A percentile compares a stretch with the other conserved stretches of the same genome.
Evolutionary conservation across 306 rosid genomes (phyloP).

Genomic region (Dalbergia cochinchinensis): DNA sequence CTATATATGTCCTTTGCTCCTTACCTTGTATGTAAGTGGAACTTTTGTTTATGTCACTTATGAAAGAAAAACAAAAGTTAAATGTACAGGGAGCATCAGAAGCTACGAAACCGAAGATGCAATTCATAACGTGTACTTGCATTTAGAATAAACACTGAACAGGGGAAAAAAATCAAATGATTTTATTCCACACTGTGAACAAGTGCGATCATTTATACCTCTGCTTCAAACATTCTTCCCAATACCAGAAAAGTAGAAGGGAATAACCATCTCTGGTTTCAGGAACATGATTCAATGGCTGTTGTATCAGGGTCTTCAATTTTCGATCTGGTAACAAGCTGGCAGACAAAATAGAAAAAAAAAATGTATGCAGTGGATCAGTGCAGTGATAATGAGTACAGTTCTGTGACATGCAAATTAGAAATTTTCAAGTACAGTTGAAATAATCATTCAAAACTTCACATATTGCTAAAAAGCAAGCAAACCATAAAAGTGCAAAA

Average conservation of each 20-base stretch:
- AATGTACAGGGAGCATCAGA: too few species aligned
- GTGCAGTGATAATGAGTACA: constrained; percentile 22
- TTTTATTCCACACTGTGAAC: constrained; percentile 20
- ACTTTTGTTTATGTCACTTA: too few species aligned
- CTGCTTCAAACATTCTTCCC: constrained; percentile 97
- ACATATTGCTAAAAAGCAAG: background rate
- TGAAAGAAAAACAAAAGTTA: too few species aligned
- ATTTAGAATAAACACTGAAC: constrained; percentile 8
- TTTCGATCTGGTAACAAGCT: constrained; percentile 94
- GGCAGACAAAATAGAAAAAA: constrained; percentile 40
- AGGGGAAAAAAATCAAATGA: background rate
- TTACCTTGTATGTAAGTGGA: too few species aligned
- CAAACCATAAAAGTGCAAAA: constrained; percentile 18
- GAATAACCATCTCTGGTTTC: constrained; percentile 93
- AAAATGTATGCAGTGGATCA: constrained; percentile 31
- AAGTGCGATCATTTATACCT: constrained; percentile 58
- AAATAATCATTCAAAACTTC: background rate
- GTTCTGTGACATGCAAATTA: constrained; percentile 12
- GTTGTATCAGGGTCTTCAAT: constrained; percentile 81
- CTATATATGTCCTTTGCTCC: too few species aligned
- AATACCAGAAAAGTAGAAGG: constrained; percentile 90
- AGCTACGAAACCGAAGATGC: background rate
- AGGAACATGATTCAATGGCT: constrained; percentile 71
- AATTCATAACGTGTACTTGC: constrained; percentile 1
- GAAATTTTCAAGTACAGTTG: background rate